These are phyloP conservation scores for Spergularia marina DNA, from an alignment of 148 eudicot species.

Conservation along the genomic window DNA sequence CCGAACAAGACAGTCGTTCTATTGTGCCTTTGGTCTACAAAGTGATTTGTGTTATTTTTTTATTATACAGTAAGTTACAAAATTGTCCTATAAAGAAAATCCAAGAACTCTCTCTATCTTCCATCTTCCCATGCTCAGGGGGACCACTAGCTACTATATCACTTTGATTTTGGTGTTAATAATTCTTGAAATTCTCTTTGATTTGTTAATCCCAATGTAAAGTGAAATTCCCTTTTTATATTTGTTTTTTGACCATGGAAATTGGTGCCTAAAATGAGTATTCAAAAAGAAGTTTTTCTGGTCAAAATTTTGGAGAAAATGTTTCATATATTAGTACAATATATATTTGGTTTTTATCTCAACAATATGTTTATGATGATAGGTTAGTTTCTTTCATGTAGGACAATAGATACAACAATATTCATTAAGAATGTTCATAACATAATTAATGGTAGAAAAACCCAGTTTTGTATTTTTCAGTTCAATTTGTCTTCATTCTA, in stretches of 20 bases:
- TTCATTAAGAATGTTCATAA: conserved; percentile 30
- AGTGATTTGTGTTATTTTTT: background rate
- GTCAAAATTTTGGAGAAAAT: background rate
- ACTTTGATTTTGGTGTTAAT: background rate
- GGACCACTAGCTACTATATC: conserved; percentile 22
- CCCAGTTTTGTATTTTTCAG: background rate
- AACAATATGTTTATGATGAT: conserved; percentile 6
- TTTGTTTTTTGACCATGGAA: conserved; percentile 41
- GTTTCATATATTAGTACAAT: background rate
- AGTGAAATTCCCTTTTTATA: conserved; percentile 24
- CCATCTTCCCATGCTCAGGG: conserved; percentile 18
- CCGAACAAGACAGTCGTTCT: background rate
- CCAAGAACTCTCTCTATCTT: conserved; percentile 23
- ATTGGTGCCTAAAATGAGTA: conserved; percentile 18
- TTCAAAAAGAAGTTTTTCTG: conserved; percentile 14
- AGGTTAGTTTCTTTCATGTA: conserved; percentile 12
- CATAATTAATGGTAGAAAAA: conserved; percentile 14
- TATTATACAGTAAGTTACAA: conserved; percentile 20
- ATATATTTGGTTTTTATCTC: background rate
- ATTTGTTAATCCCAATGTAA: conserved; percentile 40
- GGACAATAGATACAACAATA: conserved; percentile 6
- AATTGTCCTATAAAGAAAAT: conserved; percentile 32
- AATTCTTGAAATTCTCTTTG: conserved; percentile 19
- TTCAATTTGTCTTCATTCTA: conserved; percentile 24
- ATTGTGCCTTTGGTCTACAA: conserved; percentile 14